Evolutionary conservation across 768 basidiomycete genomes (phyloP), one percentile per base, ranked within the genome.

Genomic region (Arthromyces matolae): DNA sequence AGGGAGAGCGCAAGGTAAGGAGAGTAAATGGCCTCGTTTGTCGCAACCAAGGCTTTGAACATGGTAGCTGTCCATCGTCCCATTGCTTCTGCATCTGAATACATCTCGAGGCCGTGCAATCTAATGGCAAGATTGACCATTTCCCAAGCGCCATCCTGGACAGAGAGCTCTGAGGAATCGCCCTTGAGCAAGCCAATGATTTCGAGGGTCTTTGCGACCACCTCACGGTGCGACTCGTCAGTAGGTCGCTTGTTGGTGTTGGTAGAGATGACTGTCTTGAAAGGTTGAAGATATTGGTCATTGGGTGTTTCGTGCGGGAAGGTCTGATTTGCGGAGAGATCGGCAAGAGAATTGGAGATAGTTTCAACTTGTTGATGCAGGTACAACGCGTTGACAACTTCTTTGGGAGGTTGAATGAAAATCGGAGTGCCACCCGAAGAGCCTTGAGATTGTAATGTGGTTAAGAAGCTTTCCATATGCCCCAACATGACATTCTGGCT

Each of bases 61-160:
- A 55, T 47, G 14, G 47, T 47, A n/a, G 42, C 54, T 6, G 54
- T 55, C 54, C 54, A 55, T 10, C 10, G 35, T 6, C 50, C 51
- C 32, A 55, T 55, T 1, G 43, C 39, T 27, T 45, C 37, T 19
- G 54, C 54, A 35, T 55, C 50, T 7, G 51, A 49, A 45, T 52
- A 48, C 54, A 55, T 55, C 24, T 52, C 51, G 9, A 55, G 51
- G 20, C 29, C 39, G 20, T 52, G 33, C 16, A 55, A 33, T 24
- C 28, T 47, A 35, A 51, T 48, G 8, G 51, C 42, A 23, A 52
- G 51, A 28, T 52, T 49, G 34, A 51, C 43, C 50, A 55, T 55
- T 5, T 55, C 37, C 54, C 50, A 55, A n/a, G 54, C 54, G 23
- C 54, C 50, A 14, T 48, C 43, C 27, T 55, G 54, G 8, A 55